Evolutionary conservation across 805 yeast genomes (phyloP).

Genomic region (Candida insectorum): DNA sequence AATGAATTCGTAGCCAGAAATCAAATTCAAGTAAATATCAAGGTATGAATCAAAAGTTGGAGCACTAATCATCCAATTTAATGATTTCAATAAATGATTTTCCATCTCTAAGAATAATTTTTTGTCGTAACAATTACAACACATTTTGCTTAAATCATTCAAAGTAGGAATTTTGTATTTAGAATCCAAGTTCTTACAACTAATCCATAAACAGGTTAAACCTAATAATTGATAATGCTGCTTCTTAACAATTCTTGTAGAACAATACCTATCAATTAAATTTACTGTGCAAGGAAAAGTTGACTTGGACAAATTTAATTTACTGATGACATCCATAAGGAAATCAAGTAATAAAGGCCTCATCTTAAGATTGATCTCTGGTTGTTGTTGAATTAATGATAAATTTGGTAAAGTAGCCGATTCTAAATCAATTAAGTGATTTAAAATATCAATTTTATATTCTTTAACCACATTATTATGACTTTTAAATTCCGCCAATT

Average conservation of each 20-base stretch:
- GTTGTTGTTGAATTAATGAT: constrained; percentile 41
- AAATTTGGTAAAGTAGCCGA: constrained; percentile 27
- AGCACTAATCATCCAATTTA: constrained; percentile 61
- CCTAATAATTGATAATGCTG: constrained; percentile 46
- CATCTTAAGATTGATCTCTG: constrained; percentile 43
- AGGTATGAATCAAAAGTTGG: constrained; percentile 64
- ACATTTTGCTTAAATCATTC: constrained; percentile 49
- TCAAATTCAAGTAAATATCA: constrained; percentile 51
- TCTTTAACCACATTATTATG: constrained; percentile 43
- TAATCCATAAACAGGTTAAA: constrained; percentile 42
- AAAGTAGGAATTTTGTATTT: constrained; percentile 58
- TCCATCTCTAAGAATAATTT: constrained; percentile 65
- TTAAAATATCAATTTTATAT: constrained; percentile 43
- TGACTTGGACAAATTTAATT: constrained; percentile 34
- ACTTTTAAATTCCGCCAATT: constrained; percentile 45
- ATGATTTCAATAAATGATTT: constrained; percentile 56
- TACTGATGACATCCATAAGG: constrained; percentile 43
- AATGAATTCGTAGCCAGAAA: constrained; percentile 18
- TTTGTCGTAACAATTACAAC: constrained; percentile 56
- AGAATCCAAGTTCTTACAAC: constrained; percentile 47
- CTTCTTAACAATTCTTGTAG: constrained; percentile 42
- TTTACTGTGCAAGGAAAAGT: constrained; percentile 45
- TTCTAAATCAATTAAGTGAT: constrained; percentile 31
- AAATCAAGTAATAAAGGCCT: constrained; percentile 42
- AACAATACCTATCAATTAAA: constrained; percentile 42